Conservation (phyloP, 2,329 filamentous ascomycete species). For the Penicillium polonicum region DNA sequence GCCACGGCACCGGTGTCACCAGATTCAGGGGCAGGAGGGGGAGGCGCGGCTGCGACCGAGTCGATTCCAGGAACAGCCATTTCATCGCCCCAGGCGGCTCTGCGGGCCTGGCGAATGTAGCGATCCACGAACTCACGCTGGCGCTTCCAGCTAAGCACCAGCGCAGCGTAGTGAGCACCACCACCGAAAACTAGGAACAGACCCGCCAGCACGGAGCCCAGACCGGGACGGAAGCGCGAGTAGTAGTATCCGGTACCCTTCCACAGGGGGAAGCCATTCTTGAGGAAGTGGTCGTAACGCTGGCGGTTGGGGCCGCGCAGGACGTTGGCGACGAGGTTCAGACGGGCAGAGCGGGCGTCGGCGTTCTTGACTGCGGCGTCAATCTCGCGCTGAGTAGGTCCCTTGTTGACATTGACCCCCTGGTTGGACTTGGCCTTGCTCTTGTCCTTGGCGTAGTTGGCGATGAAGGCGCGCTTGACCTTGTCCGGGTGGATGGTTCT, state of each 20-base stretch:
- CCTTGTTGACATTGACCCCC: slow-evolving; percentile 66
- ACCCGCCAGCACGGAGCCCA: slow-evolving; percentile 79
- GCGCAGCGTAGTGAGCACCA: slow-evolving; percentile 78
- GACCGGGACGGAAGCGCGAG: slow-evolving; percentile 82
- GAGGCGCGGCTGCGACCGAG: slow-evolving; percentile 36
- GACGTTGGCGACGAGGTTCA: slow-evolving; percentile 82
- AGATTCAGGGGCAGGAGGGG: slow-evolving; percentile 49
- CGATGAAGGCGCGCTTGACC: slow-evolving; percentile 77
- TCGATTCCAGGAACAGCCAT: slow-evolving; percentile 66
- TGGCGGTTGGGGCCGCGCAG: slow-evolving; percentile 76
- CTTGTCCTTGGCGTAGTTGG: slow-evolving; percentile 62
- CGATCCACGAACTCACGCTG: slow-evolving; percentile 88
- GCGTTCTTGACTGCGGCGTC: slow-evolving; percentile 77
- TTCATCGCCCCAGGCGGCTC: slow-evolving; percentile 86
- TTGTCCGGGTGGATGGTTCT: slow-evolving; percentile 90
- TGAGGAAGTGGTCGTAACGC: slow-evolving; percentile 91
- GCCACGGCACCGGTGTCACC: slow-evolving; percentile 53
- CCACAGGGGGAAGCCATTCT: slow-evolving; percentile 93
- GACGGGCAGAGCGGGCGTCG: slow-evolving; percentile 75
- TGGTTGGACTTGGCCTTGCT: slow-evolving; percentile 54
- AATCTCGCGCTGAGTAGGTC: slow-evolving; percentile 71
- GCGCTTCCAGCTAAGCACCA: slow-evolving; percentile 84
- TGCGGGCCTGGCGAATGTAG: slow-evolving; percentile 85
- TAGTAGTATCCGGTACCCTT: slow-evolving; percentile 99
- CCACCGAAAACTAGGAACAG: slow-evolving; percentile 81